These are phyloP conservation scores for Moesziomyces parantarcticus DNA, from an alignment of 1,284 basidiomycete species.

Conservation along the genomic window DNA sequence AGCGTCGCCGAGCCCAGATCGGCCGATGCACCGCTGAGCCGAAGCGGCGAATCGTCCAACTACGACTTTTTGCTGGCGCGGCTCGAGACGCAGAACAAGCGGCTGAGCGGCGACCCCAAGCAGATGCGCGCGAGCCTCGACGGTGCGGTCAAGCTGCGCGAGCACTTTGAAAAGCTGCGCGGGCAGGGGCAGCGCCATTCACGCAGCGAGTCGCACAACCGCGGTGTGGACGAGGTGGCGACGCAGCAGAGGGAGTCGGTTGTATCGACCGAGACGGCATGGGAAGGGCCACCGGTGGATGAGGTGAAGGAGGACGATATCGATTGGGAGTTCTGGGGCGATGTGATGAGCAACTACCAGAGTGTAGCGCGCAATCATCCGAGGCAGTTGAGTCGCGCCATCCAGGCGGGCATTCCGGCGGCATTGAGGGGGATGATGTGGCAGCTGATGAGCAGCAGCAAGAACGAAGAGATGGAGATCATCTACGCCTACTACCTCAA, in stretches of 20 bases:
- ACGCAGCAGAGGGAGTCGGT: slow-evolving; percentile 1
- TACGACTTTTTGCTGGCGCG: slow-evolving; percentile 59
- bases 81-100: slow-evolving; percentile 55
- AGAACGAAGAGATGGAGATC: slow-evolving; percentile 86
- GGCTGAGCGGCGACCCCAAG: slow-evolving; percentile 56
- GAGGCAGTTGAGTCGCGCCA: slow-evolving; percentile 81
- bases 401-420: slow-evolving; percentile 89
- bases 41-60: slow-evolving; percentile 19
- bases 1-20: neutral
- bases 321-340: slow-evolving; percentile 91
- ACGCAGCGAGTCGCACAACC: slow-evolving; percentile 33
- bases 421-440: slow-evolving; percentile 92
- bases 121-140: slow-evolving; percentile 57
- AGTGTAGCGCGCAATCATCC: slow-evolving; percentile 71
- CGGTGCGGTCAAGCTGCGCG: slow-evolving; percentile 60
- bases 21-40: slow-evolving; percentile 6
- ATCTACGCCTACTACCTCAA: slow-evolving; percentile 85
- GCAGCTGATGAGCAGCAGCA: slow-evolving; percentile 93
- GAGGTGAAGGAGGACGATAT: slow-evolving; percentile 48
- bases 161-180: slow-evolving; percentile 62
- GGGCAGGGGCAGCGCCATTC: slow-evolving; percentile 29
- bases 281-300: slow-evolving; percentile 35
- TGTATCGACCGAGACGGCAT: slow-evolving; percentile 9
- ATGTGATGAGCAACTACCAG: slow-evolving; percentile 77
- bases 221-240: neutral